Percentiles rank a stretch among this genome's conserved stretches.
These are phyloP conservation scores for Annulohypoxylon stygium DNA, from an alignment of 495 filamentous ascomycete species.

Conservation along the genomic window DNA sequence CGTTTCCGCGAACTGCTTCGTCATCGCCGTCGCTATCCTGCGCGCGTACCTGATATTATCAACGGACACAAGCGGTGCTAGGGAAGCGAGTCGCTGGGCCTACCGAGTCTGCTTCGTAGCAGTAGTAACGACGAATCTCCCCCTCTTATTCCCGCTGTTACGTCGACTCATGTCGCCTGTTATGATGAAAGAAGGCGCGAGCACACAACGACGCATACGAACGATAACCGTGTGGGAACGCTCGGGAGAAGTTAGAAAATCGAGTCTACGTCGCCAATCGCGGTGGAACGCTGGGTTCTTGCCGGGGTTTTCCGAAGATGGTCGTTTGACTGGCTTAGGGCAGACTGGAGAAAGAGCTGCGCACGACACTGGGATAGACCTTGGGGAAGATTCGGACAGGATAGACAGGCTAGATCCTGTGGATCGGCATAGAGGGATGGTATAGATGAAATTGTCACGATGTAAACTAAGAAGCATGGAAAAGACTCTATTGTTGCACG, in stretches of 20 bases:
- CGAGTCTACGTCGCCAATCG: neutral
- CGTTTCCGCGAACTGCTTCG: conserved; percentile 64
- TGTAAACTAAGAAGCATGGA: too few relatives aligned
- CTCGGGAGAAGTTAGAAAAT: neutral
- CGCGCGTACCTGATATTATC: conserved; percentile 63
- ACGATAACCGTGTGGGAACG: conserved; percentile 11
- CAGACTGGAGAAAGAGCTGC: neutral
- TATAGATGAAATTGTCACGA: too few relatives aligned
- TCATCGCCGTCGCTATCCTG: conserved; percentile 62
- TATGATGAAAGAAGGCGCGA: conserved; percentile 18
- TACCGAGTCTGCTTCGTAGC: conserved; percentile 66
- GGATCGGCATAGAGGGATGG: neutral
- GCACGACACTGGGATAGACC: neutral
- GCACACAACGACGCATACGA: neutral
- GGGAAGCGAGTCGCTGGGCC: conserved; percentile 62
- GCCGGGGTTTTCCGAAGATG: neutral
- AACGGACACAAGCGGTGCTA: conserved; percentile 53
- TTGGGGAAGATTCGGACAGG: neutral
- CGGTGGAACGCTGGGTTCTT: neutral
- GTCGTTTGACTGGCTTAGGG: neutral
- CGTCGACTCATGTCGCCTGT: conserved; percentile 51
- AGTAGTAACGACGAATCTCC: conserved; percentile 65
- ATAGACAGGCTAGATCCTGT: neutral
- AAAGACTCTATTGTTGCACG: too few relatives aligned
- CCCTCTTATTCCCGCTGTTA: conserved; percentile 65